Evolutionary conservation across 495 filamentous ascomycete species (phyloP), one percentile per base, ranked within the genome.

Genomic region (Podospora pseudocomata): DNA sequence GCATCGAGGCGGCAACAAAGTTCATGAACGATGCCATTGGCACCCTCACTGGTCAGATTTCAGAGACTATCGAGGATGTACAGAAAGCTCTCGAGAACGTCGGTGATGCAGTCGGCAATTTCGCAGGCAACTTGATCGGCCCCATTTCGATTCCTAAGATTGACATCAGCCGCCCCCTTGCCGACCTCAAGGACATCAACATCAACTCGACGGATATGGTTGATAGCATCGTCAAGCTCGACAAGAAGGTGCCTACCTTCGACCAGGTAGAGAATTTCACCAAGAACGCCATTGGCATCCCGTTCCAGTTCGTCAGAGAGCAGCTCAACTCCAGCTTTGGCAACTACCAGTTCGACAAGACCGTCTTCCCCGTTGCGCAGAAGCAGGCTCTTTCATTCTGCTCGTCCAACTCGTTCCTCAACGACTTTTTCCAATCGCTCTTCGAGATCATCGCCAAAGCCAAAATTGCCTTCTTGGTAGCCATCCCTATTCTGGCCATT

Each of bases 321-420:
- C 78, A 90, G 55, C 82, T 98, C 65, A 89, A 91, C 63, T 74
- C 83, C 5, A 85, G 82, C 23, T 81, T 94, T 71, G 84, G 85
- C 19, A 84, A 79, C 56, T 97, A 92, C 82, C 79, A 77, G 39
- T 96, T 98, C 75, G 87, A 98, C 75, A 83, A 88, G 7, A 85
- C 85, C 15, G 73, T 91, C 4, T 91, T 99, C 67, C 91, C 92
- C 0, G 82, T 97, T 7, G 92, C 96, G 0, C 71, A 87, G 68
- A 97, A 96, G 78, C 84, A 94, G 74, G 80, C 87, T 20, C 80
- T 99, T 53, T 88, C 86, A 7, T 99, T 99, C 82, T 99, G 95
- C 81, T 89, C 92, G 39, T 85, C 89, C 78, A 92, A 94, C 80
- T 86, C 89, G 65, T 88, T 85, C 23, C 92, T 99, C 83, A 88